Evolutionary conservation across 805 yeast species (phyloP), one percentile per base, ranked within the genome.

Genomic region (Wickerhamia fluorescens): DNA sequence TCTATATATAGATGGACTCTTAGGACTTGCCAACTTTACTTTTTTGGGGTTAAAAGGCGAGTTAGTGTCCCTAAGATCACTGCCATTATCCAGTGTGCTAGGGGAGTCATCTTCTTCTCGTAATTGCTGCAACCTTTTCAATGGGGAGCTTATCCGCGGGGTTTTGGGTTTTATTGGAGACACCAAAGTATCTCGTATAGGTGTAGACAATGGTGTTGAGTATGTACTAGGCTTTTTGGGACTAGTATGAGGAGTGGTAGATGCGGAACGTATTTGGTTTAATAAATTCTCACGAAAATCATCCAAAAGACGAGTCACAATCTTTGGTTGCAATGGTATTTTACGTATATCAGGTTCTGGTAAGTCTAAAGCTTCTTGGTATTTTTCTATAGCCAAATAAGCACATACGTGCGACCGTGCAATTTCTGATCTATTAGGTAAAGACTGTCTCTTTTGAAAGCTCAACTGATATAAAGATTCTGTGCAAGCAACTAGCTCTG

Each of bases 321-420:
- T 45, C 28, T 53, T 51, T 16, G 72, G 59, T 9, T 77, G 82
- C 3, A 78, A 51, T 0, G 92, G 89, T 2, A 81, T 68, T 36
- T 64, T 66, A 26, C 63, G 66, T 20, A 59, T 29, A 19, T 56
- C 56, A 5, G 80, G 82, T 3, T 57, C 56, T 1, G 79, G 70
- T 6, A 75, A 56, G 3, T 62, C 51, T 24, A 71, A 55, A 20
- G 53, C 53, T 7, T 57, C 53, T 8, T 56, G 55, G 24, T 70
- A 63, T 36, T 63, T 62, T 33, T 74, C 75, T 9, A 70, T 68
- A 0, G 83, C 78, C 14, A 79, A 47, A 37, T 58, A 72, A 4
- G 86, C 81, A 48, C 86, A 76, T 8, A 82, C 48, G 47, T 81
- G 88, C 31, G 66, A 67, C 30, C 89, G 58, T 2, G 85, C 86